These are phyloP conservation scores for Scenedesmus sp. DNA, from an alignment of 163 green algal genomes.

Conservation along the genomic window DNA sequence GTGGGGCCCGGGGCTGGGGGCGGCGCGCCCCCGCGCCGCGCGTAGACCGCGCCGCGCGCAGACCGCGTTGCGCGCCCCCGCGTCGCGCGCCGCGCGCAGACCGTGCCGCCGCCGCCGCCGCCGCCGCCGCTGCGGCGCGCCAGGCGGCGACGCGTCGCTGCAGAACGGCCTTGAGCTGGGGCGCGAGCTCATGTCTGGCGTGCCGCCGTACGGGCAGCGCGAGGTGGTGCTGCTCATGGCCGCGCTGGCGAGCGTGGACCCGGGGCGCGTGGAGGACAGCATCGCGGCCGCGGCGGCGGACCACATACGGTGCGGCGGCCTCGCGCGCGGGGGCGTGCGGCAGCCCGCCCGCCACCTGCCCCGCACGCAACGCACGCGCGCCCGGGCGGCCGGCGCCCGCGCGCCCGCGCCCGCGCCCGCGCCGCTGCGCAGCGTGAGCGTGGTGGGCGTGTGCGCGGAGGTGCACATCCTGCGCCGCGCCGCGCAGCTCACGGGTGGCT, in stretches of 20 bases:
- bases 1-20: not conserved
- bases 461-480: constrained; percentile 86
- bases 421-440: constrained; percentile 75
- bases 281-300: constrained; percentile 75
- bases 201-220: constrained; percentile 91
- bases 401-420: too few species aligned
- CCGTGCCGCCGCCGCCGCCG: too few species aligned
- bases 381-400: too few species aligned
- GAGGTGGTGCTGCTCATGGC: constrained; percentile 88
- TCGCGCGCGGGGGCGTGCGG: too few species aligned
- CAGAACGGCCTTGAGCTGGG: constrained; percentile 91
- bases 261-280: constrained; percentile 80
- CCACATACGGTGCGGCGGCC: constrained; percentile 60
- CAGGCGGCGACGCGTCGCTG: constrained; percentile 79
- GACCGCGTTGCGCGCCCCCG: too few species aligned
- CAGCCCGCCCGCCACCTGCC: too few species aligned
- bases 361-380: too few species aligned
- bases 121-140: too few species aligned
- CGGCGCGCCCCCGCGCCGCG: too few species aligned
- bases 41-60: not conserved
- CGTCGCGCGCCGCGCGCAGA: too few species aligned
- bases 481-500: constrained; percentile 80
- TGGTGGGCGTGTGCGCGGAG: constrained; percentile 93
- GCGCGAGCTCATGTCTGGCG: constrained; percentile 65
- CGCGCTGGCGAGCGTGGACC: constrained; percentile 91